Conservation (phyloP, 2,329 filamentous ascomycete species). For the Ceratocystis colombiana region DNA sequence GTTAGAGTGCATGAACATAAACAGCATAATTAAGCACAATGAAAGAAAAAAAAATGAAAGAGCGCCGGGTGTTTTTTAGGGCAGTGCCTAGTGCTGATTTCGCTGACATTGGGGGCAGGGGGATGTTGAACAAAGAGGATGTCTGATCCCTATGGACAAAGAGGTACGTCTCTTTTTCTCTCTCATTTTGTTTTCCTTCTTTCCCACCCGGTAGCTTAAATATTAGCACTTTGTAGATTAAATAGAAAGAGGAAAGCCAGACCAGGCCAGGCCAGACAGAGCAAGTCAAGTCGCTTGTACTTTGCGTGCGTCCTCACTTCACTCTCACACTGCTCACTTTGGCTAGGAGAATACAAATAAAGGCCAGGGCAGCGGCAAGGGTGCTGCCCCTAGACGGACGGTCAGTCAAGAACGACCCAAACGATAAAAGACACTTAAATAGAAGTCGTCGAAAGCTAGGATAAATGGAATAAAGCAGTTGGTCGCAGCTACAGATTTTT, state of each 20-base stretch:
- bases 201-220: background rate
- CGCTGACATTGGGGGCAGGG: background rate
- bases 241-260: no score
- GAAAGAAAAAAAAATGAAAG: background rate
- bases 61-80: background rate
- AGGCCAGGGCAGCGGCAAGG: background rate
- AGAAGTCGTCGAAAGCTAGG: background rate
- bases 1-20: background rate
- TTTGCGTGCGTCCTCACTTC: no score
- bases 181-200: background rate
- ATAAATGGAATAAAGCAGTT: background rate
- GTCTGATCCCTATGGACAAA: conserved; percentile 5
- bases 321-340: background rate
- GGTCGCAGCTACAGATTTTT: background rate
- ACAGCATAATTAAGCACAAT: background rate
- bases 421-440: conserved; percentile 9
- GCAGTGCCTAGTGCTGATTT: no score
- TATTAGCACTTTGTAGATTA: background rate
- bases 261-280: no score
- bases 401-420: background rate
- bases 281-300: no score
- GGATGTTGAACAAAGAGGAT: conserved; percentile 3
- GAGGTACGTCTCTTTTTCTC: background rate
- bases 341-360: background rate
- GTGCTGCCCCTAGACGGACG: background rate